A percentile compares a stretch with the other conserved stretches of the same genome.
Conservation (phyloP, 2,329 filamentous ascomycete genomes). For the Penicillium sp. region DNA sequence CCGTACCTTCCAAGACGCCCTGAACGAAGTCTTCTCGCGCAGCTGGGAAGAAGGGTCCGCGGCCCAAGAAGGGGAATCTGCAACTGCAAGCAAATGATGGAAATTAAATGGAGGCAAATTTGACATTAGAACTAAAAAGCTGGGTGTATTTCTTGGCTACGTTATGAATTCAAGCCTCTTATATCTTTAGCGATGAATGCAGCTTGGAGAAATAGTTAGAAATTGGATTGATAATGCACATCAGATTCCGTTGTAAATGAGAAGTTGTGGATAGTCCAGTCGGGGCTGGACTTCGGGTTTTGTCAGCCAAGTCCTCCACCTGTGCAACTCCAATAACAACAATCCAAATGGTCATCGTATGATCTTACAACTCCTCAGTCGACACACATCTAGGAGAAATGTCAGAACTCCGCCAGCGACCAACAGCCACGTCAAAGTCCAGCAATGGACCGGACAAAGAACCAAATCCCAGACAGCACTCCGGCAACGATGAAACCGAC, state of each 20-base stretch:
- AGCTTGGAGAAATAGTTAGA: background rate
- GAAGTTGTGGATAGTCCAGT: background rate
- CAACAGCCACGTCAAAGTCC: constrained; percentile 17
- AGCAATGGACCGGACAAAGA: constrained; percentile 9
- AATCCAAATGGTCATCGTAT: background rate
- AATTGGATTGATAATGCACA: background rate
- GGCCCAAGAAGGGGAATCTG: background rate
- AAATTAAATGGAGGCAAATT: constrained; percentile 2
- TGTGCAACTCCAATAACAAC: constrained; percentile 1
- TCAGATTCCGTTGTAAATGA: background rate
- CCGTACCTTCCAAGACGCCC: constrained; percentile 61
- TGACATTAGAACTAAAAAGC: background rate
- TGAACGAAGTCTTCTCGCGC: constrained; percentile 61
- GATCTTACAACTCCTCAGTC: background rate
- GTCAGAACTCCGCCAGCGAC: constrained; percentile 36
- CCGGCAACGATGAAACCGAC: constrained; percentile 22
- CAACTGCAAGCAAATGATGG: constrained; percentile 12
- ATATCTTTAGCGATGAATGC: constrained; percentile 4
- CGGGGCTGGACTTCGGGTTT: background rate
- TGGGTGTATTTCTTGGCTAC: background rate
- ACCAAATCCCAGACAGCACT: constrained; percentile 7
- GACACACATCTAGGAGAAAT: constrained; percentile 14
- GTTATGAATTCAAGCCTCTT: background rate
- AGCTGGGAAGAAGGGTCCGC: constrained; percentile 44
- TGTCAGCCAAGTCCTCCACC: constrained; percentile 7